A percentile compares a stretch with the other conserved stretches of the same genome.
phyloP scores from a whole-genome alignment of 202 grass and related monocot species.

The Dendrocalamus latiflorus region DNA sequence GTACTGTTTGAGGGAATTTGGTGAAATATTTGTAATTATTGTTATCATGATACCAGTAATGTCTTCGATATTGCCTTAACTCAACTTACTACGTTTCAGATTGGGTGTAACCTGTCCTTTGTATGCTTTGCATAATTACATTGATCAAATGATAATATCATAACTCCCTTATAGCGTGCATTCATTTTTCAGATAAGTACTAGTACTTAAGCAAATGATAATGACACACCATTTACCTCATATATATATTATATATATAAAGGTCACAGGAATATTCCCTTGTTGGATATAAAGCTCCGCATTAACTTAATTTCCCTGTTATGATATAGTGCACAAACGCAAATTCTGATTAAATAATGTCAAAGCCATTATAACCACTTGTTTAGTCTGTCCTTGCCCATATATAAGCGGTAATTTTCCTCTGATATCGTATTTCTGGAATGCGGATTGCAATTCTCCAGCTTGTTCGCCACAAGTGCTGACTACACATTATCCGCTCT shows the following conservation, averaged over 20 bases:
- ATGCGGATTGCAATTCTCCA: neutral
- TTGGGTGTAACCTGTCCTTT: neutral
- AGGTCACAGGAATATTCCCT: neutral
- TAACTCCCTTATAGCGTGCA: neutral
- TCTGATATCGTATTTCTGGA: neutral
- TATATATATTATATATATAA: neutral
- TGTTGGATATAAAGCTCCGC: neutral
- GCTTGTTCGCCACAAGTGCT: neutral
- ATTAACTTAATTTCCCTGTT: neutral
- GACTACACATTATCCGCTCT: neutral
- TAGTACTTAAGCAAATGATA: neutral
- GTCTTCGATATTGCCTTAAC: neutral
- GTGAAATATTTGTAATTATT: neutral
- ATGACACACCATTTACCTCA: neutral
- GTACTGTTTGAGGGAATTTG: neutral
- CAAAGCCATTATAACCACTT: neutral
- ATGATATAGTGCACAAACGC: neutral
- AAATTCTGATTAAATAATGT: neutral
- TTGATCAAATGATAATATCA: neutral
- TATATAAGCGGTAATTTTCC: neutral
- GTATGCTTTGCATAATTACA: neutral
- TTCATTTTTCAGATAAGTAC: neutral
- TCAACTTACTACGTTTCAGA: neutral
- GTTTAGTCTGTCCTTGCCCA: neutral
- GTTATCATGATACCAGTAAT: neutral